Evolutionary conservation across 805 yeast genomes (phyloP).

Genomic region (Hanseniaspora clermontiae): DNA sequence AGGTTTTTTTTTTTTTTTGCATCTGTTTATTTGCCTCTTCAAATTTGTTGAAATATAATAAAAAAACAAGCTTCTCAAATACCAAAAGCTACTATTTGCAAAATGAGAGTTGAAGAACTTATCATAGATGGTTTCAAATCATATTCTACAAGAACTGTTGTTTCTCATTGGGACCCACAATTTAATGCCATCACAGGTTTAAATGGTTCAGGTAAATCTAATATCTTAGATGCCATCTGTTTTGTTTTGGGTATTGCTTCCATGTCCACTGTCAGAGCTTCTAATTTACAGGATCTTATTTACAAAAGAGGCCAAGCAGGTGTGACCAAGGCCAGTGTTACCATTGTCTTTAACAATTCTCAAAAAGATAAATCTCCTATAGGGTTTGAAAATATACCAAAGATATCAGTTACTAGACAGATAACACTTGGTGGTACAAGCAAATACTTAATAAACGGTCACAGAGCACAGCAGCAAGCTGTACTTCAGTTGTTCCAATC

Average conservation of each 20-base stretch:
- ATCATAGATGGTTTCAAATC: conserved; percentile 97
- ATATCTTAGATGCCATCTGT: conserved; percentile 91
- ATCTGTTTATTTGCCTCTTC: background rate
- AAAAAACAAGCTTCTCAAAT: background rate
- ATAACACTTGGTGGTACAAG: conserved; percentile 82
- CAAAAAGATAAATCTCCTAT: conserved; percentile 71
- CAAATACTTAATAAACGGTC: conserved; percentile 88
- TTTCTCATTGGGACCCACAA: conserved; percentile 89
- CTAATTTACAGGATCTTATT: conserved; percentile 81
- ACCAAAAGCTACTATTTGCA: background rate
- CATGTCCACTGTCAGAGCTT: conserved; percentile 90
- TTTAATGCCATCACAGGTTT: conserved; percentile 96
- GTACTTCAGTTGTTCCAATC: conserved; percentile 84
- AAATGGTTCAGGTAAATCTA: conserved; percentile 95
- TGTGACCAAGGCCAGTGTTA: conserved; percentile 90
- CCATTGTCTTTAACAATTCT: conserved; percentile 82
- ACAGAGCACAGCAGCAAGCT: conserved; percentile 87
- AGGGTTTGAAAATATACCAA: conserved; percentile 64
- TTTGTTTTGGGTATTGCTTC: conserved; percentile 94
- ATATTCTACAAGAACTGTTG: conserved; percentile 91
- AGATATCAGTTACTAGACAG: conserved; percentile 85
- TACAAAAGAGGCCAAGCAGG: conserved; percentile 98
- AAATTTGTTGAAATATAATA: background rate
- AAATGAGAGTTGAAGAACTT: conserved; percentile 87
- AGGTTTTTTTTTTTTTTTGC: background rate